Base-by-base conservation (phyloP, 495 filamentous ascomycete species). In the Aspergillus heteromorphus region DNA sequence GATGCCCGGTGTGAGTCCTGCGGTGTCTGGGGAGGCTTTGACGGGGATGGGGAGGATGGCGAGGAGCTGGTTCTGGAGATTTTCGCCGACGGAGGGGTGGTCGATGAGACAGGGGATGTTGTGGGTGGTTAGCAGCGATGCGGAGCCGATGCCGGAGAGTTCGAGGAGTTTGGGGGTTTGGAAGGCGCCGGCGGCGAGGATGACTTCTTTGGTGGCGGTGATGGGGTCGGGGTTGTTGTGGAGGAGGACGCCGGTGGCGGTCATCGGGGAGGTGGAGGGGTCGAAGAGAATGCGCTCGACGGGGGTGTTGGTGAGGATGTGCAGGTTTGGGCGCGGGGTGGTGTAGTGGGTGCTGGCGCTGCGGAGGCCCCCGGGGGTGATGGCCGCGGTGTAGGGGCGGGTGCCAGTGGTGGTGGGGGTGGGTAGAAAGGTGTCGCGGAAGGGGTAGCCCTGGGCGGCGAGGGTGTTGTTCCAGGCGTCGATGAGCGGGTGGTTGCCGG, bases 131-230 rank as follows among this genome's bases (percentile, higher is more conserved):
- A 75, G 68, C 18, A 77, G 62, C 57, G 59, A 53, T 2, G 63
- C 60, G 42, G 70, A 68, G 10, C 85, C 84, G 36, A 87, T 62
- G 14, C 85, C 84, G 0, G 85, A 87, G 1, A 82, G 71, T 61
- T 87, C 83, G 13, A 87, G 70, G 8, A 87, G 63, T 0, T 67
- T 62, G 0, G 85, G 79, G 0, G 84, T 79, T n/a, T 76, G 75
- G 30, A 83, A 67, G 6, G 78, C 62, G 3, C 85, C 84, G 45
- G 78, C 78, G 1, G 83, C 80, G 0, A 85, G 54, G 30, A 88
- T 73, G 1, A 87, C 78, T 30, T 84, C 79, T 45, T 73, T 81
- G 13, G 65, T 65, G 0, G 81, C 84, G 50, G 64, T 70, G 36
- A 85, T 29, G n/a, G 18, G 61, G 17, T 45, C 25, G 0, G 61